These are phyloP conservation scores for Candida tropicalis DNA, from an alignment of 1,139 yeast species.

Conservation along the genomic window DNA sequence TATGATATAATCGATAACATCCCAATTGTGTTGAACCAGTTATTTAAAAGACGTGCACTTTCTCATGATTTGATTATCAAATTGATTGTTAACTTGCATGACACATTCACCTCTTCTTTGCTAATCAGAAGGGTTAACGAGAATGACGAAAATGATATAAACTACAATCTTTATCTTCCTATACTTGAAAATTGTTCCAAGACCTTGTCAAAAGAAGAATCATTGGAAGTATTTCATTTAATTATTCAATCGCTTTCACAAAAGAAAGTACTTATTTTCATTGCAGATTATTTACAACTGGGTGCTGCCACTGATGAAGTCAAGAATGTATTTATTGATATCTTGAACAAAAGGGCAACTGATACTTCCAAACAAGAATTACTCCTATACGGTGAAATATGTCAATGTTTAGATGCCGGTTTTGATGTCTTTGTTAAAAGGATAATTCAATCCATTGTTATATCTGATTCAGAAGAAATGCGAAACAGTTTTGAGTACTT, in stretches of 20 bases:
- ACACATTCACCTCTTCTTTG: conserved; percentile 31
- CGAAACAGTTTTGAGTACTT: conserved; percentile 23
- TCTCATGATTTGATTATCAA: conserved; percentile 19
- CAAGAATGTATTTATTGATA: conserved; percentile 20
- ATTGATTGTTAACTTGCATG: conserved; percentile 26
- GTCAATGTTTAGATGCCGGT: conserved; percentile 23
- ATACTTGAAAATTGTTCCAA: conserved; percentile 16
- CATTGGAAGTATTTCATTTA: conserved; percentile 24
- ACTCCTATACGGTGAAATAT: conserved; percentile 27
- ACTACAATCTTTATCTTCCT: conserved; percentile 16
- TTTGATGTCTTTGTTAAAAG: conserved; percentile 34
- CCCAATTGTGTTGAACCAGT: conserved; percentile 26
- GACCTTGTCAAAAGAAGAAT: conserved; percentile 20
- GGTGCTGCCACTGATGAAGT: conserved; percentile 16
- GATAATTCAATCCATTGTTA: conserved; percentile 34
- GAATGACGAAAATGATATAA: conserved; percentile 4
- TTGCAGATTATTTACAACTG: conserved; percentile 21
- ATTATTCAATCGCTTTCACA: conserved; percentile 27
- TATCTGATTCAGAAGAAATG: conserved; percentile 30
- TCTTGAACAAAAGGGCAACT: conserved; percentile 21
- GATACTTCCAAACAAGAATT: conserved; percentile 25
- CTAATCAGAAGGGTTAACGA: conserved; percentile 14
- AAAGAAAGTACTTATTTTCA: conserved; percentile 23
- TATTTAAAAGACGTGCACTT: conserved; percentile 22
- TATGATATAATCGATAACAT: conserved; percentile 35